Conservation (phyloP, 441 rosid species). For the Metrosideros polymorpha region DNA sequence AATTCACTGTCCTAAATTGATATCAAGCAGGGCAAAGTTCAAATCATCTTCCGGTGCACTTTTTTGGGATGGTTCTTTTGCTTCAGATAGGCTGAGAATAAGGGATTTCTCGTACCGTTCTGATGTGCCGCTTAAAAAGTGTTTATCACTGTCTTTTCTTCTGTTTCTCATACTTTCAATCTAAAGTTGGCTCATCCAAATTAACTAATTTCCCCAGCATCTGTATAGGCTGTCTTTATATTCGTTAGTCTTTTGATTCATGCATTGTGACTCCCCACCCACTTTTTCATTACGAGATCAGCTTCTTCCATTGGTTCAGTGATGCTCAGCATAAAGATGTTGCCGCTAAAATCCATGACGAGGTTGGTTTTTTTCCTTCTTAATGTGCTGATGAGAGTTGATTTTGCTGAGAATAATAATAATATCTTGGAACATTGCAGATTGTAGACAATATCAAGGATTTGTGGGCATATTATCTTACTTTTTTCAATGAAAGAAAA, state of each 20-base stretch:
- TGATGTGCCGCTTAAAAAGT: too few relatives aligned
- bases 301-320: conserved; percentile 15
- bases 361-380: conserved; percentile 1
- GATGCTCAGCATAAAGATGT: conserved; percentile 8
- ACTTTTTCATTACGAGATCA: neutral
- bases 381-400: neutral
- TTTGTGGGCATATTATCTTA: neutral
- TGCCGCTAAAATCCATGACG: neutral
- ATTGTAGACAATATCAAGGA: neutral
- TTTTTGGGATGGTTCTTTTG: too few relatives aligned
- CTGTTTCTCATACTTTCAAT: too few relatives aligned
- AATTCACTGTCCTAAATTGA: too few relatives aligned
- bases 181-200: too few relatives aligned
- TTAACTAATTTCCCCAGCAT: too few relatives aligned
- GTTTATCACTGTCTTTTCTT: too few relatives aligned
- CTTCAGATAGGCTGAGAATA: too few relatives aligned
- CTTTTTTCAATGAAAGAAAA: too few relatives aligned
- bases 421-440: neutral
- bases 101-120: too few relatives aligned
- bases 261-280: neutral
- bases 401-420: neutral
- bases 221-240: neutral
- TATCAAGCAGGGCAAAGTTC: too few relatives aligned
- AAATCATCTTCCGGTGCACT: too few relatives aligned
- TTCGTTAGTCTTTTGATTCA: neutral